Conservation (phyloP, 139 green algal species). For the Micractinium conductrix region DNA sequence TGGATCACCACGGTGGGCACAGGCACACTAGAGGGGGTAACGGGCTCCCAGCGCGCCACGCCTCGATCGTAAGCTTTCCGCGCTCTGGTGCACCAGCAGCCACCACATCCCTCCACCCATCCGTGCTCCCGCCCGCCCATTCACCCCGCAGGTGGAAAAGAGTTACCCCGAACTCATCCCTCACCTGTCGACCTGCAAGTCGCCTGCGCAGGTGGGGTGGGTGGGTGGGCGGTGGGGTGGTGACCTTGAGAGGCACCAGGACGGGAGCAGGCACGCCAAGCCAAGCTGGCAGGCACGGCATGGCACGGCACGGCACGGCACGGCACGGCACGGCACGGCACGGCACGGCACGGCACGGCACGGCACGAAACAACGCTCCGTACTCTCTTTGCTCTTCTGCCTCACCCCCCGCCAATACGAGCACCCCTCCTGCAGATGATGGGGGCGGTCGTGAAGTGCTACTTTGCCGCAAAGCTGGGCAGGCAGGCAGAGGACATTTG, state of each 20-base stretch:
- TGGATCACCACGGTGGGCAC: conserved; percentile 48
- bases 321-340: background rate
- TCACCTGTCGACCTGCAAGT: conserved; percentile 74
- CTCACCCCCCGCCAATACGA: background rate
- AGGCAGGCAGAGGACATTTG: conserved; percentile 46
- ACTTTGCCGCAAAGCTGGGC: conserved; percentile 53
- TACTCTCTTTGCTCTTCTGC: background rate
- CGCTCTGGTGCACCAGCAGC: no score
- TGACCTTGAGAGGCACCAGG: background rate
- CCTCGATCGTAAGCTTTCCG: no score
- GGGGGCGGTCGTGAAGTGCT: conserved; percentile 68
- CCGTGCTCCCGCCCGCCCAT: no score
- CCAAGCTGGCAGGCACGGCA: no score
- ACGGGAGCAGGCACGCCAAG: no score
- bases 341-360: background rate
- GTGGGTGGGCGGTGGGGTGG: background rate
- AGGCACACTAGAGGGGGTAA: no score
- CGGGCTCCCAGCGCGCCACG: no score
- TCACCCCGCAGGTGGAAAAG: conserved; percentile 67
- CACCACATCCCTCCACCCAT: no score
- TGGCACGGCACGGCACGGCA: background rate
- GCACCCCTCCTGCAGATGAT: conserved; percentile 61
- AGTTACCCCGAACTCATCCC: conserved; percentile 74
- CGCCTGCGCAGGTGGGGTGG: conserved; percentile 44
- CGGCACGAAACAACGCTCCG: no score